phyloP scores from a whole-genome alignment of 805 yeast species.

The Ogataea trehalophila region DNA sequence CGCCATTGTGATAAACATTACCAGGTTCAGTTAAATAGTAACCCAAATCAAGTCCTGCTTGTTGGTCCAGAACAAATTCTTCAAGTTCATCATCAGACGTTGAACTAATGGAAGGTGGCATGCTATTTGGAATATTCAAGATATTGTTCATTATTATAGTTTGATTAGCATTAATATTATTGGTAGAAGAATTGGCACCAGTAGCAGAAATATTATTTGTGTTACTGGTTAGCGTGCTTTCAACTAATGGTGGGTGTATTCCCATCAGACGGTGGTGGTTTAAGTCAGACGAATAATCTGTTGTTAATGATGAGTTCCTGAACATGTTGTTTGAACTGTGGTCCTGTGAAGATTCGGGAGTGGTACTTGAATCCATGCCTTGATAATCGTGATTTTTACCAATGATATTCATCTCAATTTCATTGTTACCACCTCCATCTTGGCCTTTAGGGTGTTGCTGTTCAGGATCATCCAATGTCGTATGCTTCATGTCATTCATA shows the following conservation, averaged over 20 bases:
- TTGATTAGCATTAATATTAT: neutral
- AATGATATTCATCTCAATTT: neutral
- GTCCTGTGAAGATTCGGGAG: neutral
- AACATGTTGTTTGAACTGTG: neutral
- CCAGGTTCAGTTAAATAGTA: neutral
- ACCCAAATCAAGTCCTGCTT: neutral
- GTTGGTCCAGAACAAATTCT: conserved; percentile 5
- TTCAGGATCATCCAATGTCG: neutral
- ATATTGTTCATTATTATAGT: conserved; percentile 25
- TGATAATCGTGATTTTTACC: neutral
- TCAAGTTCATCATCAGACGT: conserved; percentile 28
- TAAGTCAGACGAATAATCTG: neutral
- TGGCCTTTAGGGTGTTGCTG: neutral
- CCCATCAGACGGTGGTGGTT: too few species aligned
- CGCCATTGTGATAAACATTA: too few species aligned
- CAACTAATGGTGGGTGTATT: too few species aligned
- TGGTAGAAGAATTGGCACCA: neutral
- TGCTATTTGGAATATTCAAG: conserved; percentile 29
- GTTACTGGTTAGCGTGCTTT: neutral
- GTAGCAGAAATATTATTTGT: neutral
- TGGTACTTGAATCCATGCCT: neutral
- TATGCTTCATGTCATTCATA: neutral
- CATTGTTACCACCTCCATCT: neutral
- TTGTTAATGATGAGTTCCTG: neutral
- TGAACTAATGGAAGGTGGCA: conserved; percentile 36